phyloP scores from a whole-genome alignment of 345 rosid species.

The Psidium friedrichsthalianum region DNA sequence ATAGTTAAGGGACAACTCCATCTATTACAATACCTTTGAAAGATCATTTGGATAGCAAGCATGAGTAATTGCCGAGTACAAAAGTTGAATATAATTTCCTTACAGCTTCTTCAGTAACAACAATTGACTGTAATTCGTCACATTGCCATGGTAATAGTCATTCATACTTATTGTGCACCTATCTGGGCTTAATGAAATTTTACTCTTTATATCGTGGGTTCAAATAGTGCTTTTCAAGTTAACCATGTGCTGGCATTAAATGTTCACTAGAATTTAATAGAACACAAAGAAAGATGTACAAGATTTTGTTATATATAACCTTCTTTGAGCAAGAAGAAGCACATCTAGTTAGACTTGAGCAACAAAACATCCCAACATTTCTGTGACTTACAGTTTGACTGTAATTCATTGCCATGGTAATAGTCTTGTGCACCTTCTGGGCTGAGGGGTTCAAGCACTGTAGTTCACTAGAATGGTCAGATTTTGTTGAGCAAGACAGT shows the following conservation, averaged over 20 bases:
- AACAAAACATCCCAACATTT: neutral
- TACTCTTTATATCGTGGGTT: neutral
- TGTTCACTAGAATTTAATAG: neutral
- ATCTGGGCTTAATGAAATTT: neutral
- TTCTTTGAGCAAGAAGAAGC: neutral
- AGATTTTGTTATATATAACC: neutral
- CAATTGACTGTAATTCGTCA: neutral
- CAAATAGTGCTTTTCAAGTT: neutral
- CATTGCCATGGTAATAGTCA: neutral
- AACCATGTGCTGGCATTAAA: neutral
- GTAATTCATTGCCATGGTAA: too few species aligned
- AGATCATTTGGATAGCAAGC: neutral
- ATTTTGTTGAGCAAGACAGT: neutral
- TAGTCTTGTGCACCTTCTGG: too few species aligned
- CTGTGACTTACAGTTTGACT: neutral
- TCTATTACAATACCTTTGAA: neutral
- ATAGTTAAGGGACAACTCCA: neutral
- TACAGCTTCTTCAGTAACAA: neutral
- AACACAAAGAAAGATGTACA: neutral
- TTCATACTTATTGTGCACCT: neutral
- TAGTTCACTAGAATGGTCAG: too few species aligned
- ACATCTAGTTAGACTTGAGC: neutral
- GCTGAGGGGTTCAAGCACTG: too few species aligned
- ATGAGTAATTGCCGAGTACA: neutral
- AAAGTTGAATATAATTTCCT: neutral